These are phyloP conservation scores for Colletotrichum magnum DNA, from an alignment of 2,329 filamentous ascomycete genomes.

Conservation along the genomic window DNA sequence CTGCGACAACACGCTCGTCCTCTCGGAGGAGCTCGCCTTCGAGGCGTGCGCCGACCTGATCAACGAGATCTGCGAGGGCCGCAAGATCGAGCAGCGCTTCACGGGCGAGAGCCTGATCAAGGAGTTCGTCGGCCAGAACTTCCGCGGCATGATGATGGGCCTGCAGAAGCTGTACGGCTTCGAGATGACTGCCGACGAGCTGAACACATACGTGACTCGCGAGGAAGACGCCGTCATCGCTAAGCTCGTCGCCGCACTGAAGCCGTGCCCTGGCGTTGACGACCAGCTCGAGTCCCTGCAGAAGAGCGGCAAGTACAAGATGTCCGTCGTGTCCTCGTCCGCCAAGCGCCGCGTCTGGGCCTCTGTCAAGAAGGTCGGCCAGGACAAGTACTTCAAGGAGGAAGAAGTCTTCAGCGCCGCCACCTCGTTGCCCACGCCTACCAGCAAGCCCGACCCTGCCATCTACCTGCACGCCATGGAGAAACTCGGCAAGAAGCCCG, in stretches of 20 bases:
- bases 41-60: constrained; percentile 91
- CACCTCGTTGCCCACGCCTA: constrained; percentile 82
- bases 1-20: constrained; percentile 92
- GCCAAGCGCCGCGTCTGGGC: constrained; percentile 84
- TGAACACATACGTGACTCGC: constrained; percentile 79
- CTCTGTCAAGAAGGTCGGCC: constrained; percentile 82
- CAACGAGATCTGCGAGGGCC: constrained; percentile 84
- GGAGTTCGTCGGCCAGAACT: constrained; percentile 95
- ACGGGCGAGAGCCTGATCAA: constrained; percentile 83
- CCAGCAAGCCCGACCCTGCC: constrained; percentile 90
- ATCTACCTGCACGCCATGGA: constrained; percentile 87
- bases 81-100: constrained; percentile 77
- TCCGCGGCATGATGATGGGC: constrained; percentile 88
- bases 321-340: constrained; percentile 86
- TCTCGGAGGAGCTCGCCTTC: constrained; percentile 92
- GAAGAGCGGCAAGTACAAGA: constrained; percentile 73
- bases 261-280: constrained; percentile 78
- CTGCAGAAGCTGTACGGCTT: constrained; percentile 85
- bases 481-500: constrained; percentile 77
- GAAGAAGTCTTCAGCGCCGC: constrained; percentile 87
- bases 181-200: constrained; percentile 75
- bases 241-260: constrained; percentile 78
- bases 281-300: constrained; percentile 76
- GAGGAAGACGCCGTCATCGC: constrained; percentile 89
- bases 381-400: constrained; percentile 84